A percentile compares a stretch with the other conserved stretches of the same genome.
Evolutionary conservation across 257 asterid genomes (phyloP).

Genomic region (Solanum arcanum): DNA sequence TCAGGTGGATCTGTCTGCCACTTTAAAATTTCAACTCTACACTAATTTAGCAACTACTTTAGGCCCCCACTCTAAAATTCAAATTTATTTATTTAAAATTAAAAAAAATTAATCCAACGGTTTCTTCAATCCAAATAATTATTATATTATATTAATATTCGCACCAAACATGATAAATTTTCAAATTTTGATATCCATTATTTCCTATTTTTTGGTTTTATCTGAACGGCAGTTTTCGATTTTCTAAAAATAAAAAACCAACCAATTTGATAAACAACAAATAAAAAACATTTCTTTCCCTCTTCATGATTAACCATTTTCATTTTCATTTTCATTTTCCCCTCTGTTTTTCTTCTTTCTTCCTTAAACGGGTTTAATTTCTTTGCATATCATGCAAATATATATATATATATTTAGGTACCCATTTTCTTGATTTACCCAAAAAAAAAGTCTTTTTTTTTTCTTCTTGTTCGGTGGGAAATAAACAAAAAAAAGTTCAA

Average conservation of each 20-base stretch:
- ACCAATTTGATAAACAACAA: background rate
- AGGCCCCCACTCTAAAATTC: constrained; percentile 8
- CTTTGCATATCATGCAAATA: background rate
- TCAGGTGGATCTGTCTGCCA: background rate
- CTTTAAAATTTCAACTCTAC: background rate
- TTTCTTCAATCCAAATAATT: constrained; percentile 5
- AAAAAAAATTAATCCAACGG: constrained; percentile 26
- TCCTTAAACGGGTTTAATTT: background rate
- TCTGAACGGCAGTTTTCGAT: background rate
- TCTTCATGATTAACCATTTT: background rate
- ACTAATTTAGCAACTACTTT: background rate
- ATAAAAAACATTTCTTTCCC: background rate
- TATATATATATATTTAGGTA: background rate
- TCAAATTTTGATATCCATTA: constrained; percentile 11
- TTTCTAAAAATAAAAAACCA: constrained; percentile 2
- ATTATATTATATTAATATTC: background rate
- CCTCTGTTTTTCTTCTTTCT: background rate
- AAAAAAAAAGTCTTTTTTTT: background rate
- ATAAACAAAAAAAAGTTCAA: background rate
- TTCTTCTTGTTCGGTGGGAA: background rate
- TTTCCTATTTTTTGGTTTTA: background rate
- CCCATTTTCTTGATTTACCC: background rate
- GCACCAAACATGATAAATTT: background rate
- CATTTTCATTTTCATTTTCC: constrained; percentile 4
- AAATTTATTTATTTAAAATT: constrained; percentile 12